Conservation (phyloP, 164 flowering plant species). For the Paratinospora sagittata region DNA sequence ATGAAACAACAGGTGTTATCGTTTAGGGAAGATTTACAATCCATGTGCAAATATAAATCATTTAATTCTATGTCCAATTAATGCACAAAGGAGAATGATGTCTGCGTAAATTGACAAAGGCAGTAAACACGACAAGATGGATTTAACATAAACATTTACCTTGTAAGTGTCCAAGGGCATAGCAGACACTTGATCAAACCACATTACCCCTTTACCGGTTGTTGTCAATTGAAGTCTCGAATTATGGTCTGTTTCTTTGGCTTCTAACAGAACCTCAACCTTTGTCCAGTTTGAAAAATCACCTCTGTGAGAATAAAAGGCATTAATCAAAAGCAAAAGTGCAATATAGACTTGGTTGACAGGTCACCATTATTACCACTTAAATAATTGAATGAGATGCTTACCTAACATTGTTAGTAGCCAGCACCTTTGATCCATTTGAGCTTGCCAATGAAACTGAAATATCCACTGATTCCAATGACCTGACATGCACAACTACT, state of each 20-base stretch:
- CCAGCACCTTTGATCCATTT: slow-evolving; percentile 48
- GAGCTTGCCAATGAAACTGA: slow-evolving; percentile 59
- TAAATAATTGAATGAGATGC: slow-evolving; percentile 16
- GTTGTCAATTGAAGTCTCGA: slow-evolving; percentile 79
- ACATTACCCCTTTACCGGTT: slow-evolving; percentile 58
- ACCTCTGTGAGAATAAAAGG: slow-evolving; percentile 37
- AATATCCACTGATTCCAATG: slow-evolving; percentile 48
- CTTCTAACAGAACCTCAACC: slow-evolving; percentile 50
- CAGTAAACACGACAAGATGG: background rate
- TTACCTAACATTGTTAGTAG: slow-evolving; percentile 50
- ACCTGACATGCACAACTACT: slow-evolving; percentile 58
- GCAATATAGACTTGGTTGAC: background rate
- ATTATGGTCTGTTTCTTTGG: slow-evolving; percentile 50
- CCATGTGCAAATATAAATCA: background rate
- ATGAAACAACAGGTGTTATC: background rate
- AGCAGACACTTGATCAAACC: slow-evolving; percentile 92
- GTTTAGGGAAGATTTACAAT: background rate
- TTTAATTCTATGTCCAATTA: background rate
- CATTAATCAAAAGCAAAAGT: background rate
- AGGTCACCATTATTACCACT: background rate
- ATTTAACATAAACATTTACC: slow-evolving; percentile 32
- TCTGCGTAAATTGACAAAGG: background rate
- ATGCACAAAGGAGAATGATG: background rate
- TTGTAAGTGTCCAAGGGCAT: slow-evolving; percentile 85
- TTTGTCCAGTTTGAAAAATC: slow-evolving; percentile 74